Base-by-base conservation (phyloP, 2,329 filamentous ascomycete species). In the Aureobasidium sp. region DNA sequence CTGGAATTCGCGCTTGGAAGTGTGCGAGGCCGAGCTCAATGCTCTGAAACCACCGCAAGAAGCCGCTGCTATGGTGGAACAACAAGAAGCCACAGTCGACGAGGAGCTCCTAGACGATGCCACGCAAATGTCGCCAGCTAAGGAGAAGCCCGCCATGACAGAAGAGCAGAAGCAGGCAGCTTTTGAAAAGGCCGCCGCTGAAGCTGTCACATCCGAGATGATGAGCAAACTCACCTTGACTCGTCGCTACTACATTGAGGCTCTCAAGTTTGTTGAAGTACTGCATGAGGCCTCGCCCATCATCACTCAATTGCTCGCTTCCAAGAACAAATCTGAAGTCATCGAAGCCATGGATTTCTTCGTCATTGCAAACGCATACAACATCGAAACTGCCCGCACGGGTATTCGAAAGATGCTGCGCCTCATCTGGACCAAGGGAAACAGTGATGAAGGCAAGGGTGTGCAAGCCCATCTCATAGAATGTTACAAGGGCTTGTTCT, bases 341-440 rank as follows among this genome's bases (percentile, higher is more conserved):
- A 96, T 99, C 64, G 95, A 99, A 73, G 94, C 95, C 17, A 99
- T 99, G 85, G 94, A 99, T 71, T 99, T 95, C 75, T 95, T 99
- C 67, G 91, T 95, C 67, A 85, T 96, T 46, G 88, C 94, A 46
- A 92, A 99, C 72, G 93, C 92, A 6, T 97, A 97, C 80, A 94
- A 95, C 73, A 87, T 99, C 61, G 89, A 96, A 72, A 90, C 94
- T 66, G 91, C 95, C 70, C 92, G 95, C 73, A 77, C 87, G 40
- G 94, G 95, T 61, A 97, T 99, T 69, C 84, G 93, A 62, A 87
- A 91, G 61, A 99, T 99, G 94, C 81, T 99, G 64, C 87, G 93
- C 57, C 80, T 99, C 21, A 99, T 99, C 73, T 99, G 94, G 94
- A 99, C 94, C 65, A 99, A 99, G 76, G 93, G 94, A 67, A 99